These are phyloP conservation scores for Linnemannia hyalina DNA, from an alignment of 192 early-diverging fungal species.

Conservation along the genomic window DNA sequence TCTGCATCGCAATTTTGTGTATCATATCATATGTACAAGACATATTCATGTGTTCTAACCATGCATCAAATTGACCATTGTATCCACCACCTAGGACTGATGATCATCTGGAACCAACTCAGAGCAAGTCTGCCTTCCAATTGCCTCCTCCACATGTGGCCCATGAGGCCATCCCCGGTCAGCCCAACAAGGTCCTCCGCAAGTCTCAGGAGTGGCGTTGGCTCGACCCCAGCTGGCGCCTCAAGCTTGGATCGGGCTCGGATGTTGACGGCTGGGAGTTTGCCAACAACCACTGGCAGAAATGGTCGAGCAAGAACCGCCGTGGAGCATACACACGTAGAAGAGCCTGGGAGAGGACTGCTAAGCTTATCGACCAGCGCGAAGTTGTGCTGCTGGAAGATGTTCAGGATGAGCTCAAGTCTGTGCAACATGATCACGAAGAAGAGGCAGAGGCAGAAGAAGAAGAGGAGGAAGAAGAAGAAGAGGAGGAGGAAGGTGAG, in stretches of 20 bases:
- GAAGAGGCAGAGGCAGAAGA: constrained; percentile 18
- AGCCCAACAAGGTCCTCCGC: constrained; percentile 56
- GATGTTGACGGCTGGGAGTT: constrained; percentile 71
- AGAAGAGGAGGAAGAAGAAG: constrained; percentile 14
- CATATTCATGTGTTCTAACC: neutral
- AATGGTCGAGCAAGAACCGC: constrained; percentile 56
- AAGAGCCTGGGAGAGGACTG: constrained; percentile 65
- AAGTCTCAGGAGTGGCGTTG: constrained; percentile 67
- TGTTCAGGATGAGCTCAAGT: constrained; percentile 24
- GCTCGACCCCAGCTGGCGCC: constrained; percentile 66
- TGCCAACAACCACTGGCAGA: constrained; percentile 68
- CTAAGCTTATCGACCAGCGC: constrained; percentile 60
- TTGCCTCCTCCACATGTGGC: constrained; percentile 56
- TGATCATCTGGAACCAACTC: constrained; percentile 60
- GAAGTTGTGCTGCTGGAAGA: constrained; percentile 48
- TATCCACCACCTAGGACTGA: constrained; percentile 58
- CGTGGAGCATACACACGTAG: constrained; percentile 66
- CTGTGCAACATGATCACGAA: neutral
- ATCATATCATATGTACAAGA: neutral
- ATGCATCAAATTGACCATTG: neutral
- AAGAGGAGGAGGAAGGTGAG: neutral
- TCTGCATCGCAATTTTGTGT: neutral
- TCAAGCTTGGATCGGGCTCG: constrained; percentile 51
- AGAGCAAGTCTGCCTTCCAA: constrained; percentile 63
- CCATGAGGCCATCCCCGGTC: constrained; percentile 43